phyloP scores from a whole-genome alignment of 371 early-diverging fungal species.

The Nematocida sp. region DNA sequence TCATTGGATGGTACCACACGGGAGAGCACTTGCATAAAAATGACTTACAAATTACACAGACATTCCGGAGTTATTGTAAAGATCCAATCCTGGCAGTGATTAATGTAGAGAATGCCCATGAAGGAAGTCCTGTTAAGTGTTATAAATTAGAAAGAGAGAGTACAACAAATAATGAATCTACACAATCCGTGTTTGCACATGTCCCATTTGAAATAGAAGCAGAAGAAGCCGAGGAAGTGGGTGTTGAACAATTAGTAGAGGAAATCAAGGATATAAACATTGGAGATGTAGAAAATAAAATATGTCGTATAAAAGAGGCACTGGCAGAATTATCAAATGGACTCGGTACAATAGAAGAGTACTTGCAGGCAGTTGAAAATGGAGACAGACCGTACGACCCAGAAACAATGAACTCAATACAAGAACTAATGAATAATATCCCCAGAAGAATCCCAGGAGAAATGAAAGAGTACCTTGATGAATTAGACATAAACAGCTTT shows the following conservation, averaged over 20 bases:
- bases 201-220: slow-evolving; percentile 88
- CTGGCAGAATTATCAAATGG: slow-evolving; percentile 52
- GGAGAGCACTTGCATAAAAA: slow-evolving; percentile 90
- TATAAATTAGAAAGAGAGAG: slow-evolving; percentile 74
- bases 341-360: slow-evolving; percentile 61
- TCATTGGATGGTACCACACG: slow-evolving; percentile 99
- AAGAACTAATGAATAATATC: slow-evolving; percentile 64
- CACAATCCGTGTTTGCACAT: slow-evolving; percentile 79
- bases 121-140: slow-evolving; percentile 64
- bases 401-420: slow-evolving; percentile 60
- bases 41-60: slow-evolving; percentile 95
- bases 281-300: slow-evolving; percentile 57
- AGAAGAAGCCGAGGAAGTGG: slow-evolving; percentile 98
- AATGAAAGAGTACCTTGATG: slow-evolving; percentile 43
- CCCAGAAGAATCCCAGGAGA: slow-evolving; percentile 56
- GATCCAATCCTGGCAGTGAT: slow-evolving; percentile 74
- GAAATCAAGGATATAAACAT: slow-evolving; percentile 74
- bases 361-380: slow-evolving; percentile 54
- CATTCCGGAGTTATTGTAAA: slow-evolving; percentile 84
- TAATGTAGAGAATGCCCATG: slow-evolving; percentile 63
- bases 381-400: slow-evolving; percentile 44
- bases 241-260: slow-evolving; percentile 94
- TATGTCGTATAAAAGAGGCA: slow-evolving; percentile 60
- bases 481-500: slow-evolving; percentile 46
- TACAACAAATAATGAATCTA: slow-evolving; percentile 74